phyloP scores from a whole-genome alignment of 2,329 filamentous ascomycete genomes.

The Penicillium psychrosexuale region DNA sequence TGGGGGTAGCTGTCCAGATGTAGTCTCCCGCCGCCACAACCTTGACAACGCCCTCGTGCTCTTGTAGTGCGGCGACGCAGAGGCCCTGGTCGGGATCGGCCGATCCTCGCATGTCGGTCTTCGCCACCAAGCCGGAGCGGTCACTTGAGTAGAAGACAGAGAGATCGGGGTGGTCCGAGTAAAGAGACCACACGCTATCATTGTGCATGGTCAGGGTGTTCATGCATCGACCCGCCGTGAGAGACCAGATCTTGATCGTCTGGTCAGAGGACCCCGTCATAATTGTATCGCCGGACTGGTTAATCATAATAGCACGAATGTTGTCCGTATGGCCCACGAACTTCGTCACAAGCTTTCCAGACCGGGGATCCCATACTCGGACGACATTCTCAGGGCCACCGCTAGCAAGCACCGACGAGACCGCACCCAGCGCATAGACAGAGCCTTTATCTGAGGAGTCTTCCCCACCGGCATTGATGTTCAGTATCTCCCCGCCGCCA shows the following conservation, averaged over 20 bases:
- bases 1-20: constrained; percentile 86
- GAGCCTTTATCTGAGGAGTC: constrained; percentile 87
- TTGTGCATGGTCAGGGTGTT: constrained; percentile 99
- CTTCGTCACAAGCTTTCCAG: constrained; percentile 88
- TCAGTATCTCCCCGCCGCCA: constrained; percentile 78
- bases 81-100: constrained; percentile 81
- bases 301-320: constrained; percentile 85
- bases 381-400: constrained; percentile 93
- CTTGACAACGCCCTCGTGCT: constrained; percentile 69
- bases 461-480: constrained; percentile 73
- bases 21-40: constrained; percentile 65
- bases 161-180: constrained; percentile 79
- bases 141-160: constrained; percentile 94
- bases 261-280: constrained; percentile 94
- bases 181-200: constrained; percentile 94
- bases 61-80: constrained; percentile 85
- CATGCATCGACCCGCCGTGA: constrained; percentile 92
- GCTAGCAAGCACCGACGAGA: constrained; percentile 77
- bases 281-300: constrained; percentile 82
- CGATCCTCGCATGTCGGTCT: constrained; percentile 80
- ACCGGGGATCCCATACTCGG: constrained; percentile 83
- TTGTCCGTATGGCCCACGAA: constrained; percentile 97
- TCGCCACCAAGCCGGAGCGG: constrained; percentile 87
- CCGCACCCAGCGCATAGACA: constrained; percentile 83
- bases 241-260: constrained; percentile 97